These are phyloP conservation scores for Exophiala bonariae DNA, from an alignment of 2,329 filamentous ascomycete genomes.

Conservation along the genomic window DNA sequence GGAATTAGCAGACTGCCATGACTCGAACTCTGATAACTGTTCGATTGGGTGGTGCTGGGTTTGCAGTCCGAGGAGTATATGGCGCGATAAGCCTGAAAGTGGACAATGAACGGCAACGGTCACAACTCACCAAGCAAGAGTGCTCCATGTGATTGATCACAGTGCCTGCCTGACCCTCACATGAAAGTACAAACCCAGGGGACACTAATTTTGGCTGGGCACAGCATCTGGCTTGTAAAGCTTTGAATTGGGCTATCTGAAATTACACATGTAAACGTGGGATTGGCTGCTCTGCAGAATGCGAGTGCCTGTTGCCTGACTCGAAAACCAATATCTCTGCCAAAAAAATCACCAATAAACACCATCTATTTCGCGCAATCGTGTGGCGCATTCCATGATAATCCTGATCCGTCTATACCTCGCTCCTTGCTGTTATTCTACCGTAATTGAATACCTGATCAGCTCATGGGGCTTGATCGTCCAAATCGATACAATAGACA, in stretches of 20 bases:
- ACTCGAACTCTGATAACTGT: neutral
- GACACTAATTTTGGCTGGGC: no score
- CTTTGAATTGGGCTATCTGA: slow-evolving; percentile 17
- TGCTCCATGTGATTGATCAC: no score
- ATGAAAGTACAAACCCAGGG: neutral
- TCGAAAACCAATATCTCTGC: slow-evolving; percentile 9
- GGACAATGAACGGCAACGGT: no score
- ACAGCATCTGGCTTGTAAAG: no score
- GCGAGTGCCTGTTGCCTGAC: slow-evolving; percentile 11
- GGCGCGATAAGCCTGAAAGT: no score
- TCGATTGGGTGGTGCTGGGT: neutral
- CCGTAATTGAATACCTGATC: slow-evolving; percentile 5
- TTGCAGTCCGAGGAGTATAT: neutral
- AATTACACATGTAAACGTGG: slow-evolving; percentile 25
- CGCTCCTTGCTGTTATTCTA: slow-evolving; percentile 22
- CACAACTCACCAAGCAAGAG: no score
- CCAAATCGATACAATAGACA: neutral
- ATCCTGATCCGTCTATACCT: slow-evolving; percentile 20
- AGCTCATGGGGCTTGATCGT: neutral
- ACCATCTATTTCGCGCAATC: slow-evolving; percentile 21
- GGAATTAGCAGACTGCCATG: no score
- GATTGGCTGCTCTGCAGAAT: slow-evolving; percentile 17
- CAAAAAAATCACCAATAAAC: slow-evolving; percentile 13
- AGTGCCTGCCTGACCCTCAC: no score
- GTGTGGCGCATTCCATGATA: slow-evolving; percentile 15